A percentile compares a stretch with the other conserved stretches of the same genome.
Evolutionary conservation across 768 basidiomycete genomes (phyloP).

Genomic region (Tephrocybe rancida): DNA sequence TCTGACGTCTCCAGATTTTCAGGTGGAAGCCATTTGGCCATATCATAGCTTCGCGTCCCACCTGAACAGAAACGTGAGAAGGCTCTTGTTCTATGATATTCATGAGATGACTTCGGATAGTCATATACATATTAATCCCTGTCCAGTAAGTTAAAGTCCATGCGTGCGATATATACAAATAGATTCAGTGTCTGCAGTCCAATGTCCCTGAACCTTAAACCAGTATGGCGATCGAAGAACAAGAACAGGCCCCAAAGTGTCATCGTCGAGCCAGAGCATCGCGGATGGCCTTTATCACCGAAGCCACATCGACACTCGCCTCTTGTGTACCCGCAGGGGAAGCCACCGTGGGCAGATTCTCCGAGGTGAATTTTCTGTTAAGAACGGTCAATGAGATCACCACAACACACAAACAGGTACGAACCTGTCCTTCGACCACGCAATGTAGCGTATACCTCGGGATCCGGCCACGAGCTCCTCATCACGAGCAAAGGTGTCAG

Average conservation of each 20-base stretch:
- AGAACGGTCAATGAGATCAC: slow-evolving; percentile 1
- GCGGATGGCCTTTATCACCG: slow-evolving; percentile 42
- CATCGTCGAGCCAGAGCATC: slow-evolving; percentile 16
- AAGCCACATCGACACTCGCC: slow-evolving; percentile 40
- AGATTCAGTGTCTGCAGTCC: neutral
- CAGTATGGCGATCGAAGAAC: too few species aligned
- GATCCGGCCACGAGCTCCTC: slow-evolving; percentile 57
- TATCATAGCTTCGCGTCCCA: too few species aligned
- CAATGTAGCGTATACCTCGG: slow-evolving; percentile 58
- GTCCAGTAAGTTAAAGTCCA: too few species aligned
- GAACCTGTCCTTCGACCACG: slow-evolving; percentile 46
- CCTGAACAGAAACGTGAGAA: too few species aligned
- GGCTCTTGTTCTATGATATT: too few species aligned
- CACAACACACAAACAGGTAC: slow-evolving; percentile 3
- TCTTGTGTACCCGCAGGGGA: slow-evolving; percentile 23
- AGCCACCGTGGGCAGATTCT: slow-evolving; percentile 34
- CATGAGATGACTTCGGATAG: too few species aligned
- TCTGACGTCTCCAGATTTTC: too few species aligned
- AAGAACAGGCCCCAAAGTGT: too few species aligned
- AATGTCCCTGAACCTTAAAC: too few species aligned
- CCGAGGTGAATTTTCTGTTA: slow-evolving; percentile 35
- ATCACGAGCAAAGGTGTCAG: slow-evolving; percentile 65
- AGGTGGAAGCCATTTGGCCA: too few species aligned
- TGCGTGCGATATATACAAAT: neutral
- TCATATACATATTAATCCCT: too few species aligned